These are phyloP conservation scores for Aspergillus sclerotioniger DNA, from an alignment of 495 filamentous ascomycete species.

Conservation along the genomic window DNA sequence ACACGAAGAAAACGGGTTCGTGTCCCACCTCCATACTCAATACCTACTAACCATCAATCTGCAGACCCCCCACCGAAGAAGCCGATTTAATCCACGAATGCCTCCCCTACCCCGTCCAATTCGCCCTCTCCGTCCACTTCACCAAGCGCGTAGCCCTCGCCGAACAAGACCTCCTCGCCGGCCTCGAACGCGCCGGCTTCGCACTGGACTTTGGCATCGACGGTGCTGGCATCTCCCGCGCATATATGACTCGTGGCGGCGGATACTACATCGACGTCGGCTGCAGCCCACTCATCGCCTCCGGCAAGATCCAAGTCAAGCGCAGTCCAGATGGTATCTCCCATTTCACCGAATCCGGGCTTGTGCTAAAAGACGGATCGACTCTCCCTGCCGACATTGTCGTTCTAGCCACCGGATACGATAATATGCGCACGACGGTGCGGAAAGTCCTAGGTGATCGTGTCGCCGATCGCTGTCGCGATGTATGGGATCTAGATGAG, in stretches of 20 bases:
- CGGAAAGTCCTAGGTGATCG: conserved; percentile 66
- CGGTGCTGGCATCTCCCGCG: conserved; percentile 61
- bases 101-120: conserved; percentile 57
- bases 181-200: conserved; percentile 66
- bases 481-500: conserved; percentile 78
- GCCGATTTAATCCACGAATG: conserved; percentile 58
- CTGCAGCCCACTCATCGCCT: conserved; percentile 67
- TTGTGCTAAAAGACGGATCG: conserved; percentile 63
- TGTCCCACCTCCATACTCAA: not conserved
- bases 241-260: conserved; percentile 71
- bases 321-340: conserved; percentile 61
- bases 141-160: conserved; percentile 45
- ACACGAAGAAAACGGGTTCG: conserved; percentile 59
- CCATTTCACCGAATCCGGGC: conserved; percentile 48
- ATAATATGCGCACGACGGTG: conserved; percentile 67
- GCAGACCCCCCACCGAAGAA: conserved; percentile 54
- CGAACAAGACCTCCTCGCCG: conserved; percentile 57
- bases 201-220: conserved; percentile 63
- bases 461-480: conserved; percentile 60
- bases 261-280: conserved; percentile 81
- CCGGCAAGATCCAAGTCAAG: conserved; percentile 73
- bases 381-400: conserved; percentile 72
- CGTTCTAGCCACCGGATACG: conserved; percentile 78
- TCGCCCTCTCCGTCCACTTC: conserved; percentile 51
- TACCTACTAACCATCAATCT: conserved; percentile 2